Evolutionary conservation across 306 rosid genomes (phyloP), one percentile per base, ranked within the genome.

Genomic region (Mimosa pudica): DNA sequence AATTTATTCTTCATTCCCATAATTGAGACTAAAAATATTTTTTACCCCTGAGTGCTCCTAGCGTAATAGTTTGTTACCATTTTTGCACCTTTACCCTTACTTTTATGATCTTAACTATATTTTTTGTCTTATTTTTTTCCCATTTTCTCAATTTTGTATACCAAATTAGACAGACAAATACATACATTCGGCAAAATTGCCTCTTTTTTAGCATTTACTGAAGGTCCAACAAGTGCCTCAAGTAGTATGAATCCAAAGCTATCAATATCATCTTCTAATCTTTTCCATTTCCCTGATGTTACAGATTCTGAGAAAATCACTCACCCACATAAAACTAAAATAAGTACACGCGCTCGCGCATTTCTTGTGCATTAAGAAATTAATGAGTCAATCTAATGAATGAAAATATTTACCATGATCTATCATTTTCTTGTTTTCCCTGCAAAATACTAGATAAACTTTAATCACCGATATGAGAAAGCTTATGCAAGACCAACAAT

Each of bases 171-270:
- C 13, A 5, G 3, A 8, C 13, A 6, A 20, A 8, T 18, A 81
- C 85, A 66, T 89, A 91, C 91, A 84, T 87, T 88, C 45, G 82
- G 86, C 67, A 90, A 63, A 61, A 71, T 75, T 74, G 89, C 86
- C 73, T 90, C 96, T 81, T 86, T 87, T 86, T 76, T 81, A 58
- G 90, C 76, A 81, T 85, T 78, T 42, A 51, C 66, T 16, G 93
- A 88, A 84, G 96, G 76, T 81, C 97, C 94, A 80, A 88, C 89
- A 11, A 96, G 88, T 74, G 96, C 91, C 72, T 96, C 97, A 0
- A 96, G 89, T 68, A 96, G 48, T 81, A 96, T 88, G 81, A 89
- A 91, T 80, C 98, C 98, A 42, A 93, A 96, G 93, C 96, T 87
- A 82, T 92, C 89, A 63, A 93, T 81, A 82, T 96, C 99, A 86